A percentile compares a stretch with the other conserved stretches of the same genome.
Conservation (phyloP, 305 asterid genomes). For the Solanum chacoense region DNA sequence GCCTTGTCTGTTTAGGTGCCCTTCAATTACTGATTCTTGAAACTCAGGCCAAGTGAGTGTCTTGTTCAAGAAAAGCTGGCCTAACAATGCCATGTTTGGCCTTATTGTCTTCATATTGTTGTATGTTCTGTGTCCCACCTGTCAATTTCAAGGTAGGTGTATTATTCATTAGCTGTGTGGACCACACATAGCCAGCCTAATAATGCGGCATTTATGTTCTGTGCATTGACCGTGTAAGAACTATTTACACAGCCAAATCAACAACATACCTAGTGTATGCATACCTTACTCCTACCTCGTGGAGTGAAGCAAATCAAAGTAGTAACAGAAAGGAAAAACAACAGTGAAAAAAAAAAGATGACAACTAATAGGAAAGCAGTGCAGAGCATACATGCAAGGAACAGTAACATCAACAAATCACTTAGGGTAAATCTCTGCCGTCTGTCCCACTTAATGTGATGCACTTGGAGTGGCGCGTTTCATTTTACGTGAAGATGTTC, state of each 20-base stretch:
- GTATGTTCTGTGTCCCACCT: slow-evolving; percentile 91
- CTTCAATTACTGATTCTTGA: slow-evolving; percentile 48
- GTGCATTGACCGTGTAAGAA: background rate
- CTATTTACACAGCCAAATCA: background rate
- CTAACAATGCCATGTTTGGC: slow-evolving; percentile 84
- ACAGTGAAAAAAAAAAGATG: background rate
- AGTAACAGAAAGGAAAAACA: background rate
- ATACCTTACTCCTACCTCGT: background rate
- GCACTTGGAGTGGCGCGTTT: background rate
- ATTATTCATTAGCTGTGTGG: background rate
- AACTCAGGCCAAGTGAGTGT: slow-evolving; percentile 68
- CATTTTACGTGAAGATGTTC: background rate
- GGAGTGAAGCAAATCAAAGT: background rate
- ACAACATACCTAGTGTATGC: background rate
- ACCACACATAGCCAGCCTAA: background rate
- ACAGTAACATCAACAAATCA: background rate
- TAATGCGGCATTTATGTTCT: background rate
- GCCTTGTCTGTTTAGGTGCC: slow-evolving; percentile 76
- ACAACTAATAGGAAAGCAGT: background rate
- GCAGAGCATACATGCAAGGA: background rate
- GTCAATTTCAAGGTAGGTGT: slow-evolving; percentile 5
- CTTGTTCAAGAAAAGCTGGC: slow-evolving; percentile 83
- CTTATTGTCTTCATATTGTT: slow-evolving; percentile 72
- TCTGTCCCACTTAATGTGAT: background rate
- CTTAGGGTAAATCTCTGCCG: background rate